Evolutionary conservation across 768 basidiomycete genomes (phyloP), one percentile per base, ranked within the genome.

Genomic region (Paxillus involutus): DNA sequence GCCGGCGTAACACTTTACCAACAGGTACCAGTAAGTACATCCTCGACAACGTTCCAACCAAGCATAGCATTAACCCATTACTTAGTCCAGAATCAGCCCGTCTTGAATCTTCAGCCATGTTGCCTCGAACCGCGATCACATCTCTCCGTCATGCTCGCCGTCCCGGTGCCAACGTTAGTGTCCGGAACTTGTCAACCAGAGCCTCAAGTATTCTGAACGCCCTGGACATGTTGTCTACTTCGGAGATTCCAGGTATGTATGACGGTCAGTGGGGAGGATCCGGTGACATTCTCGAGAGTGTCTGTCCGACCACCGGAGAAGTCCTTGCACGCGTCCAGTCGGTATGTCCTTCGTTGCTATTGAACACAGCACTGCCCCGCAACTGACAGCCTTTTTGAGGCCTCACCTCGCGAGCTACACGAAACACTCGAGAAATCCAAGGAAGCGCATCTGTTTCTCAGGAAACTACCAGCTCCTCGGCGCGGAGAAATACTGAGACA

Each of bases 231-330:
- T 75, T 75, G 9, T 60, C 77, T 7, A 67, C 73, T n/a, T 73
- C 74, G 12, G 85, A 87, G 47, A 62, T 90, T 14, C 71, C 77
- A 11, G 91, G 92, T 2, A 88, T 94, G 16, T 94, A 90, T 63
- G 87, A 94, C 63, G 91, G 91, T 35, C 72, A 79, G 60, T 94
- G 92, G 92, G 75, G 78, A 52, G 92, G 91, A 19, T 62, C 81
- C 17, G 92, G 92, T 3, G 86, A 88, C 49, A 52, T 89, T 5
- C 63, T 89, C 16, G 73, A 80, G 59, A 91, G 88, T 48, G 65
- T 81, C 16, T 96, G 94, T 68, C 94, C 94, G 13, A 83, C 91
- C 9, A 96, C 94, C 14, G 93, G 93, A 3, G 93, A 96, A 65
- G 74, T 85, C 14, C 74, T 98, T 36, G 94, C 88, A 36, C 78